Evolutionary conservation across 768 basidiomycete species (phyloP).

Genomic region (Mycena rebaudengoi): DNA sequence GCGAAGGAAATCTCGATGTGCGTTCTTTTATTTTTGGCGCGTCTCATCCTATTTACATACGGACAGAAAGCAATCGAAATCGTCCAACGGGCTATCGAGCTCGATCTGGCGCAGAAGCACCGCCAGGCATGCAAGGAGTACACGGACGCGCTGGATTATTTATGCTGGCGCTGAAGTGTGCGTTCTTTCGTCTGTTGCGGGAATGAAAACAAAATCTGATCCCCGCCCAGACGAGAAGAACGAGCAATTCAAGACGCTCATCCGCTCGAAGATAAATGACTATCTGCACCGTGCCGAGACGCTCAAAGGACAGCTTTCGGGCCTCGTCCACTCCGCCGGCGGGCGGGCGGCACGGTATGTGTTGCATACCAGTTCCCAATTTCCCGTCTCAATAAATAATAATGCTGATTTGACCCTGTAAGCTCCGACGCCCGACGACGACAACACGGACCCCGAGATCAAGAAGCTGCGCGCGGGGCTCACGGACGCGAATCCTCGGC

Average conservation of each 20-base stretch:
- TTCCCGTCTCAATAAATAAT: too few relatives aligned
- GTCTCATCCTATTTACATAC: too few relatives aligned
- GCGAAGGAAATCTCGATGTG: too few relatives aligned
- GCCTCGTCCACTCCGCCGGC: too few relatives aligned
- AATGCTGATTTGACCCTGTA: too few relatives aligned
- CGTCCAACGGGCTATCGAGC: slow-evolving; percentile 78
- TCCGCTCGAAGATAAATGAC: slow-evolving; percentile 75
- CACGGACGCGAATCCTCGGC: slow-evolving; percentile 68
- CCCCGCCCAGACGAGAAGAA: slow-evolving; percentile 76
- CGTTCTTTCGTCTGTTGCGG: slow-evolving; percentile 15
- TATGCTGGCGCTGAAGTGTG: slow-evolving; percentile 83
- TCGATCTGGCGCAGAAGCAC: slow-evolving; percentile 80
- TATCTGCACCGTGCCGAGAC: slow-evolving; percentile 82
- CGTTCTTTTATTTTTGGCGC: too few relatives aligned
- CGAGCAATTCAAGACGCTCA: slow-evolving; percentile 76
- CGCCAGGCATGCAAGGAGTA: slow-evolving; percentile 82
- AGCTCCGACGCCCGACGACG: slow-evolving; percentile 36
- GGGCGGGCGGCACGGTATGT: too few relatives aligned
- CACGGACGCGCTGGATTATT: slow-evolving; percentile 86
- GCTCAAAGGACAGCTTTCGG: slow-evolving; percentile 71
- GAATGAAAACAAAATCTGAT: neutral
- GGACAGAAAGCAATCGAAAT: slow-evolving; percentile 72
- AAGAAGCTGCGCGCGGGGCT: slow-evolving; percentile 83
- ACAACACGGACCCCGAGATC: slow-evolving; percentile 75
- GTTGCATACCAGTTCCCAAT: too few relatives aligned